These are phyloP conservation scores for Sporobolomyces pararoseus DNA, from an alignment of 768 basidiomycete genomes.

Conservation along the genomic window DNA sequence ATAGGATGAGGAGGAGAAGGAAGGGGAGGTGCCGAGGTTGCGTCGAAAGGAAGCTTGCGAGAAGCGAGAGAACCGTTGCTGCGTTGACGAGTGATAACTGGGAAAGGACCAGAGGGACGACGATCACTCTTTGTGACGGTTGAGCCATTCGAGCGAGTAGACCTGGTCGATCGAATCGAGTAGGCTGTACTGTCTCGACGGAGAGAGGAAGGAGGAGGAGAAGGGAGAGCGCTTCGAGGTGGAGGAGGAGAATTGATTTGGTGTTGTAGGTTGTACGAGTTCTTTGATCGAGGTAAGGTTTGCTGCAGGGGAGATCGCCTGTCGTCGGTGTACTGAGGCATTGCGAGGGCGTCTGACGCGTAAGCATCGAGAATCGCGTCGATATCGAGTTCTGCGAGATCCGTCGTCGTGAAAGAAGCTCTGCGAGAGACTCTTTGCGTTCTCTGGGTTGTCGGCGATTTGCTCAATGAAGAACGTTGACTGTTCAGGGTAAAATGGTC, in stretches of 20 bases:
- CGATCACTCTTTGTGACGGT: not conserved
- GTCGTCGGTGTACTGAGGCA: not conserved
- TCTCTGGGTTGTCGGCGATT: not conserved
- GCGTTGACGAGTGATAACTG: slow-evolving; percentile 19
- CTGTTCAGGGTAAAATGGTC: no score
- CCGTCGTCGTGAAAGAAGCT: slow-evolving; percentile 19
- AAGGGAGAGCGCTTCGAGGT: not conserved
- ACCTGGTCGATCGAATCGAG: not conserved
- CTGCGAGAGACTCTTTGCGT: slow-evolving; percentile 9
- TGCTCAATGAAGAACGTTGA: no score
- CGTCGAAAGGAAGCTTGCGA: slow-evolving; percentile 11
- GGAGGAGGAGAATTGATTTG: slow-evolving; percentile 5
- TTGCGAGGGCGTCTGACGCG: not conserved
- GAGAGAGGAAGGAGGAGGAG: not conserved
- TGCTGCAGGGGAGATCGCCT: not conserved
- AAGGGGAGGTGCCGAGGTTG: not conserved
- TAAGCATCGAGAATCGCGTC: slow-evolving; percentile 37
- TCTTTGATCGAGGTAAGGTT: slow-evolving; percentile 3
- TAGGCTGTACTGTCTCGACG: not conserved
- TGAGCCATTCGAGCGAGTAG: slow-evolving; percentile 9
- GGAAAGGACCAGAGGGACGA: slow-evolving; percentile 27
- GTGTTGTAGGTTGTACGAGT: slow-evolving; percentile 4
- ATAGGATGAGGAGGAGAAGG: not conserved
- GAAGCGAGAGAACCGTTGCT: slow-evolving; percentile 12
- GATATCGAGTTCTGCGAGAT: slow-evolving; percentile 36